Percentiles rank a stretch among this genome's conserved stretches.
phyloP scores from a whole-genome alignment of 768 basidiomycete species.

The Rhodotorula taiwanensis region DNA sequence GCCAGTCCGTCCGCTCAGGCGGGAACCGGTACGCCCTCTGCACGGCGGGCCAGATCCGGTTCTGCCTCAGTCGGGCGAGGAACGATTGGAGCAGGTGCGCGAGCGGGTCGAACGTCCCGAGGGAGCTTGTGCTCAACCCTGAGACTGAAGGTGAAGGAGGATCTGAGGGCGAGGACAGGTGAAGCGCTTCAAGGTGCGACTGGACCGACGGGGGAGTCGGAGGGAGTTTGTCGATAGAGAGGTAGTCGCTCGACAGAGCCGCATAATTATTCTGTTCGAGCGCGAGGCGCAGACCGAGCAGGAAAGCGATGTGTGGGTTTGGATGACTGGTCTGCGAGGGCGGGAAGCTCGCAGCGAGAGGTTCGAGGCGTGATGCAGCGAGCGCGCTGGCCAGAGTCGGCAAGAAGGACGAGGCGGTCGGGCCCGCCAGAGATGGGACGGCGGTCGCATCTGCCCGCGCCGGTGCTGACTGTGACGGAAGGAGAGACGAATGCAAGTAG shows the following conservation, averaged over 20 bases:
- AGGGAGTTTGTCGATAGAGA: neutral
- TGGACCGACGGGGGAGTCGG: neutral
- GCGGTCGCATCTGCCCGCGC: neutral
- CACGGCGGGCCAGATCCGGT: neutral
- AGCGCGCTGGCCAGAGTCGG: neutral
- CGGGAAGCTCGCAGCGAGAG: too few species aligned
- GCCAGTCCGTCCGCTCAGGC: slow-evolving; percentile 13
- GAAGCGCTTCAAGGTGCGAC: neutral
- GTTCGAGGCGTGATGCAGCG: neutral
- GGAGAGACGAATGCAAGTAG: slow-evolving; percentile 18
- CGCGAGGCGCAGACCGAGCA: slow-evolving; percentile 10
- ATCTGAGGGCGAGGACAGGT: neutral
- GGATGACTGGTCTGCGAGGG: too few species aligned
- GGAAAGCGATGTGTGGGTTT: slow-evolving; percentile 9
- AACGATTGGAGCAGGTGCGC: neutral
- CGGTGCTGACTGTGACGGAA: neutral
- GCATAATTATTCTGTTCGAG: neutral
- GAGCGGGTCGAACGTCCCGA: slow-evolving; percentile 2
- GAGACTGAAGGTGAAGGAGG: neutral
- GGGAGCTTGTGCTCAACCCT: too few species aligned
- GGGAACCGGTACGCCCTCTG: slow-evolving; percentile 14
- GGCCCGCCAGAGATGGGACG: neutral
- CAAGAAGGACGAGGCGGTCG: slow-evolving; percentile 5
- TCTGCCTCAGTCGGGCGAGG: neutral
- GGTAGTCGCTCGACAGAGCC: neutral